Evolutionary conservation across 306 rosid genomes (phyloP).

Genomic region (Begonia masoniana): DNA sequence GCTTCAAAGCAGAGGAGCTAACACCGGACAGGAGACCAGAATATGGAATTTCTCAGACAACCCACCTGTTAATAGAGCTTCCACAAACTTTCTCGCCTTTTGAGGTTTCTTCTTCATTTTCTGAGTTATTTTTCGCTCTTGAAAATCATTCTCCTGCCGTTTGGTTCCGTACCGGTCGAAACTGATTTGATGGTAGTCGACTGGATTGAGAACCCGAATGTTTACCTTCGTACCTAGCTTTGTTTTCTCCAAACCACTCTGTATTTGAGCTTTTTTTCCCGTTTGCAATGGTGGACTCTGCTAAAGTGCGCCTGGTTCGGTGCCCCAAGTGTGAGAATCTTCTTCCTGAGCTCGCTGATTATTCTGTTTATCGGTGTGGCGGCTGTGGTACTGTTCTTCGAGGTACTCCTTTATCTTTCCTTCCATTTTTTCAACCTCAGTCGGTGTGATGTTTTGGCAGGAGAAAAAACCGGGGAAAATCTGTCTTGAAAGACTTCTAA

Average conservation of each 20-base stretch:
- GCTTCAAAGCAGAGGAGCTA: too few species aligned
- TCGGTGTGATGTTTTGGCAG: not conserved
- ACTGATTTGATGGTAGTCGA: too few species aligned
- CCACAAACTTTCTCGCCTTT: too few species aligned
- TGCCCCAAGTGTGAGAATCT: slow-evolving; percentile 96
- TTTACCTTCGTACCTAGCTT: slow-evolving; percentile 4
- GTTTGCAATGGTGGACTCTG: slow-evolving; percentile 51
- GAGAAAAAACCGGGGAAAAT: not conserved
- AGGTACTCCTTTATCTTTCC: slow-evolving; percentile 27
- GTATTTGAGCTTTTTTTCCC: slow-evolving; percentile 16
- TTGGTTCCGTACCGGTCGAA: too few species aligned
- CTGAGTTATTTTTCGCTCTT: too few species aligned
- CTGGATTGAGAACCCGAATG: not conserved
- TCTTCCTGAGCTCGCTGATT: slow-evolving; percentile 79
- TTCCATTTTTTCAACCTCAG: not conserved
- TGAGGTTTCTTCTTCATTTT: too few species aligned
- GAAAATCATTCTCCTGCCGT: too few species aligned
- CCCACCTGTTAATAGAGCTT: too few species aligned
- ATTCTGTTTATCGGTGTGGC: slow-evolving; percentile 86
- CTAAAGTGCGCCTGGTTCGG: slow-evolving; percentile 54
- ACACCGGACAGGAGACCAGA: too few species aligned
- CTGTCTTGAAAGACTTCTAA: not conserved
- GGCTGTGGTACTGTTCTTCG: slow-evolving; percentile 84
- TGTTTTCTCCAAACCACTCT: slow-evolving; percentile 1
- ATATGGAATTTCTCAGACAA: too few species aligned